Percentiles rank a stretch among this genome's conserved stretches.
Evolutionary conservation across 441 rosid genomes (phyloP).

Genomic region (Viola pubescens): DNA sequence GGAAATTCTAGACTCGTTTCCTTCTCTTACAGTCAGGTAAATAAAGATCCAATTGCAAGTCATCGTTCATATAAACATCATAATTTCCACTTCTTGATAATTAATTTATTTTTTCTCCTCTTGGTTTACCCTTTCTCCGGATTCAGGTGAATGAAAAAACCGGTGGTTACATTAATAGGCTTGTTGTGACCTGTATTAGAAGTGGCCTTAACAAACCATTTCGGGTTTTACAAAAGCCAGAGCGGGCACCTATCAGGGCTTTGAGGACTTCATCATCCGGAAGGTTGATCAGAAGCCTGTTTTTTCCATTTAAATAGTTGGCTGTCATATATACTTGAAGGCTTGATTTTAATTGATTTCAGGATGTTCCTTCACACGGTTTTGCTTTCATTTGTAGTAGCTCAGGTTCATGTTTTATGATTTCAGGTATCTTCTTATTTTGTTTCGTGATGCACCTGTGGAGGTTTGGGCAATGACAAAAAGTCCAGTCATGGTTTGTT

Average conservation of each 20-base stretch:
- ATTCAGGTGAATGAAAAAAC: slow-evolving; percentile 80
- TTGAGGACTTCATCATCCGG: slow-evolving; percentile 93
- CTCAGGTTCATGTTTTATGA: slow-evolving; percentile 1
- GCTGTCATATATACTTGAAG: neutral
- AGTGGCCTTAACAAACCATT: slow-evolving; percentile 88
- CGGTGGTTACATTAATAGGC: slow-evolving; percentile 87
- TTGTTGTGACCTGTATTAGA: slow-evolving; percentile 86
- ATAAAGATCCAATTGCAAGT: slow-evolving; percentile 10
- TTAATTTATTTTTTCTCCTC: neutral
- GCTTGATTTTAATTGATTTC: neutral
- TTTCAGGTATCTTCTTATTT: slow-evolving; percentile 87
- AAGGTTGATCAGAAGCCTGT: slow-evolving; percentile 45
- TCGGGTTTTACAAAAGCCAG: slow-evolving; percentile 92
- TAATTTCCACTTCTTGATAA: neutral
- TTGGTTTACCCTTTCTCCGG: slow-evolving; percentile 6
- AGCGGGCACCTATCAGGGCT: slow-evolving; percentile 91
- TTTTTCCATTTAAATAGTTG: neutral
- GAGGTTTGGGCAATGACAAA: slow-evolving; percentile 99
- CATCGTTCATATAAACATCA: slow-evolving; percentile 8
- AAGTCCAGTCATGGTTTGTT: slow-evolving; percentile 84
- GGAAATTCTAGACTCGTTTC: slow-evolving; percentile 97
- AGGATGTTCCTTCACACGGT: slow-evolving; percentile 1
- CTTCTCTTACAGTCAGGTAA: slow-evolving; percentile 88
- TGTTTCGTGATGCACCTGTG: slow-evolving; percentile 97
- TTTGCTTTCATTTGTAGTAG: neutral